phyloP scores from a whole-genome alignment of 2,329 filamentous ascomycete genomes.

The Didymella exigua region DNA sequence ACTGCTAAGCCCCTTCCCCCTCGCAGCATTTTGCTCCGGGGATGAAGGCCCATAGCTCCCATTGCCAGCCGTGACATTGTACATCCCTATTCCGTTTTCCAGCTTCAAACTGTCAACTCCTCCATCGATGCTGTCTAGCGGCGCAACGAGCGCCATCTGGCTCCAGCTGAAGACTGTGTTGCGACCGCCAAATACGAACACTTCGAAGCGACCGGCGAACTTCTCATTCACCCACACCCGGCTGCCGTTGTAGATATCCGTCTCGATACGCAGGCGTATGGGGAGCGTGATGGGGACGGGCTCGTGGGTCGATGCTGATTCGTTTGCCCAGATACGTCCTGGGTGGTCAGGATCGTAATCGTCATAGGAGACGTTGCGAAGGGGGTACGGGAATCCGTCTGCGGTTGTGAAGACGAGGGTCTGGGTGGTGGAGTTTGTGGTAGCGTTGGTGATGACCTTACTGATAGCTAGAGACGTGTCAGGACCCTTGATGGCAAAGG shows the following conservation, averaged over 20 bases:
- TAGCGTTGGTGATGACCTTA: slow-evolving; percentile 15
- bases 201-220: slow-evolving; percentile 60
- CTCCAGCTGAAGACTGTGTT: slow-evolving; percentile 61
- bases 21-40: slow-evolving; percentile 4
- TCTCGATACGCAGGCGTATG: slow-evolving; percentile 50
- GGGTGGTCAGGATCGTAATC: slow-evolving; percentile 56
- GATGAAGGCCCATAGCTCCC: slow-evolving; percentile 12
- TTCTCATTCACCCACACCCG: slow-evolving; percentile 56
- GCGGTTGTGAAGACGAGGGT: slow-evolving; percentile 52
- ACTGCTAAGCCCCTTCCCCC: neutral
- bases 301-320: slow-evolving; percentile 54
- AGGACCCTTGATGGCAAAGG: slow-evolving; percentile 53
- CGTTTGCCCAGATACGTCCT: slow-evolving; percentile 60
- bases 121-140: slow-evolving; percentile 48
- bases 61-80: slow-evolving; percentile 16
- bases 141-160: slow-evolving; percentile 63
- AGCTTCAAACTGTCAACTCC: slow-evolving; percentile 27
- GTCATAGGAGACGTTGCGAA: slow-evolving; percentile 53
- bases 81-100: slow-evolving; percentile 18
- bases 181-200: slow-evolving; percentile 60
- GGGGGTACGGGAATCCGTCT: slow-evolving; percentile 52
- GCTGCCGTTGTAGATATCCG: slow-evolving; percentile 55
- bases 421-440: slow-evolving; percentile 21
- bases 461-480: slow-evolving; percentile 53
- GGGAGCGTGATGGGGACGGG: slow-evolving; percentile 46